phyloP scores from a whole-genome alignment of 2,329 filamentous ascomycete species.

The Rosellinia necatrix region DNA sequence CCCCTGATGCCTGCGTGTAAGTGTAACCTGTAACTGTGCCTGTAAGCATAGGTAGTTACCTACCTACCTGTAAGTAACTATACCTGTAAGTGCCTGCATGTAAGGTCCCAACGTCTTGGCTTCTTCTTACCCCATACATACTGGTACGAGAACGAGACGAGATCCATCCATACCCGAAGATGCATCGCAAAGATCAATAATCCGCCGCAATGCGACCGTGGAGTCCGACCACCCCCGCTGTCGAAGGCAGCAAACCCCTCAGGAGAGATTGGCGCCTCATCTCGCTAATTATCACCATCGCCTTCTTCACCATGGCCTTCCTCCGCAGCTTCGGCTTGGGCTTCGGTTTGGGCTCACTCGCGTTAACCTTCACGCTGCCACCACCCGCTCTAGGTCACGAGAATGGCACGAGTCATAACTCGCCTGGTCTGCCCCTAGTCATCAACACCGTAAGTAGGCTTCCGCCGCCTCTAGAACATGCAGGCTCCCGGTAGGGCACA shows the following conservation, averaged over 20 bases:
- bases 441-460: too few relatives aligned
- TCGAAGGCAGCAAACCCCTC: conserved; percentile 13
- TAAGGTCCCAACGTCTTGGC: too few relatives aligned
- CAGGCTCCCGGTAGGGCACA: too few relatives aligned
- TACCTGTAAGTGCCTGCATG: too few relatives aligned
- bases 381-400: conserved; percentile 13
- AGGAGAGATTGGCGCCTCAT: conserved; percentile 13
- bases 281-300: conserved; percentile 17
- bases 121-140: too few relatives aligned
- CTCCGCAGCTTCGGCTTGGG: conserved; percentile 17
- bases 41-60: background rate
- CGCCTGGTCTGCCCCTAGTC: conserved; percentile 52
- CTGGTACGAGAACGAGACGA: too few relatives aligned
- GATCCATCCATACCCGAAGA: background rate
- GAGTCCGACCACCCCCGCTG: conserved; percentile 2
- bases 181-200: conserved; percentile 14
- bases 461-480: too few relatives aligned
- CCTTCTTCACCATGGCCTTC: conserved; percentile 24
- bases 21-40: too few relatives aligned
- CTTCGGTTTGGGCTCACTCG: conserved; percentile 18
- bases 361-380: conserved; percentile 21
- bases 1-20: background rate
- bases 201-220: conserved; percentile 23
- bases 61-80: background rate
- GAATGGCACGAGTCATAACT: conserved; percentile 26